Evolutionary conservation across 2,329 filamentous ascomycete species (phyloP).

Genomic region (Macrophomina phaseolina): DNA sequence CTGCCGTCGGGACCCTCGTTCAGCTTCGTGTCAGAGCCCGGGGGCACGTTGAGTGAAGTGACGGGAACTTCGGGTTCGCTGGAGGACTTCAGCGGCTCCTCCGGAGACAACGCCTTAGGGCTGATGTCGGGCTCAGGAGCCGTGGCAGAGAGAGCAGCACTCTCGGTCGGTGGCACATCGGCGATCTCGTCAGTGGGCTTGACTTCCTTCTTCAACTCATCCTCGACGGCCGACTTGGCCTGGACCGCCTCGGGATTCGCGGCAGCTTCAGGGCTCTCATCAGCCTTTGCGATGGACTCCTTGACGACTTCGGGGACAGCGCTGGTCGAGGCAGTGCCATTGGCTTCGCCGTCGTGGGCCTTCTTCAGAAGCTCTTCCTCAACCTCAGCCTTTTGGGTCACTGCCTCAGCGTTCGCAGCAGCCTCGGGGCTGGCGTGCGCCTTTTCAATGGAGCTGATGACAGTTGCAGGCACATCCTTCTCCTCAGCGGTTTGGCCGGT

Average conservation of each 20-base stretch:
- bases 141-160: constrained; percentile 44
- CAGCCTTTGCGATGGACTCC: constrained; percentile 56
- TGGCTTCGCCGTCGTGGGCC: constrained; percentile 27
- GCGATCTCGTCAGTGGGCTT: constrained; percentile 48
- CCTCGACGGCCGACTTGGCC: constrained; percentile 77
- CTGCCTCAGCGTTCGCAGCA: constrained; percentile 31
- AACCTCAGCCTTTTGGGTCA: constrained; percentile 29
- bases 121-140: constrained; percentile 34
- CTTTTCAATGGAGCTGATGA: constrained; percentile 63
- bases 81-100: constrained; percentile 35
- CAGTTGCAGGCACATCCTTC: constrained; percentile 58
- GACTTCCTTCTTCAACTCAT: constrained; percentile 72
- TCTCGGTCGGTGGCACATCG: constrained; percentile 51
- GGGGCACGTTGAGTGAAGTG: constrained; percentile 19
- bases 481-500: constrained; percentile 44
- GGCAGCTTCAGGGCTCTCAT: constrained; percentile 72
- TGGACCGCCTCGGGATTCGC: constrained; percentile 70
- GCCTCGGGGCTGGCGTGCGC: constrained; percentile 29
- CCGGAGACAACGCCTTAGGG: constrained; percentile 25
- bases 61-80: constrained; percentile 34
- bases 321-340: constrained; percentile 32
- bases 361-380: constrained; percentile 31
- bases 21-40: not conserved
- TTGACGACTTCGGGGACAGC: constrained; percentile 49
- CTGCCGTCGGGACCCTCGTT: constrained; percentile 20